Percentiles rank a stretch among this genome's conserved stretches.
These are phyloP conservation scores for Pilasporangium apinafurcum DNA, from an alignment of 352 stramenopile genomes.

Conservation along the genomic window DNA sequence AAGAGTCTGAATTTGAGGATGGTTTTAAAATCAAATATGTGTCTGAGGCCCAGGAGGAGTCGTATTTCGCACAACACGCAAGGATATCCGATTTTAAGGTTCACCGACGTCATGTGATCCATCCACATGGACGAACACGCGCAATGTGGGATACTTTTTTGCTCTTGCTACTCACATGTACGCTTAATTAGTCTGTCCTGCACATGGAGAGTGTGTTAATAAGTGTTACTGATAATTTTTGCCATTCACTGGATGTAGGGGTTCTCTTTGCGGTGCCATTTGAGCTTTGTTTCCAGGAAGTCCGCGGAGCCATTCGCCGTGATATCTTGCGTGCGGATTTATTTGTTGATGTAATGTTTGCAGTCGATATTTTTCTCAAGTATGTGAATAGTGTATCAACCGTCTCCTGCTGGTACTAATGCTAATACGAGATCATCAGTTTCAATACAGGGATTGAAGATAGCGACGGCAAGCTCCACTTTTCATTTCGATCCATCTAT, in stretches of 20 bases:
- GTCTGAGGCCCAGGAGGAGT: slow-evolving; percentile 49
- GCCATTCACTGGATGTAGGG: slow-evolving; percentile 18
- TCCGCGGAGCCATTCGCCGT: slow-evolving; percentile 18
- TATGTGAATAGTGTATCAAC: slow-evolving; percentile 3
- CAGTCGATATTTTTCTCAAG: slow-evolving; percentile 67
- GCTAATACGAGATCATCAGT: slow-evolving; percentile 17
- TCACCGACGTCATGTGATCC: slow-evolving; percentile 34
- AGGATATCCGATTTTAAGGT: slow-evolving; percentile 45
- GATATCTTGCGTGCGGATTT: slow-evolving; percentile 45
- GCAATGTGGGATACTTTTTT: slow-evolving; percentile 53
- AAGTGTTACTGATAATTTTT: background rate
- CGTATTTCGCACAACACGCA: slow-evolving; percentile 51
- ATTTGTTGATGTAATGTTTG: slow-evolving; percentile 60
- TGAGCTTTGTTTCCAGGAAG: slow-evolving; percentile 58
- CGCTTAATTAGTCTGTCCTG: slow-evolving; percentile 3
- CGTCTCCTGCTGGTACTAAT: background rate
- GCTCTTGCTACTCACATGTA: slow-evolving; percentile 61
- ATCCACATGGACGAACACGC: slow-evolving; percentile 52
- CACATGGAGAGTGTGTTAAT: background rate
- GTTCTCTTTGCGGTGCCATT: slow-evolving; percentile 58
- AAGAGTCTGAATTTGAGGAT: slow-evolving; percentile 7
- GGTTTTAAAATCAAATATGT: no score
- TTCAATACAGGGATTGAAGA: slow-evolving; percentile 73
- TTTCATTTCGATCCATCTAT: slow-evolving; percentile 45
- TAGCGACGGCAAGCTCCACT: slow-evolving; percentile 70